Base-by-base conservation (phyloP, 140 eudicot genomes). In the Cichorium intybus region DNA sequence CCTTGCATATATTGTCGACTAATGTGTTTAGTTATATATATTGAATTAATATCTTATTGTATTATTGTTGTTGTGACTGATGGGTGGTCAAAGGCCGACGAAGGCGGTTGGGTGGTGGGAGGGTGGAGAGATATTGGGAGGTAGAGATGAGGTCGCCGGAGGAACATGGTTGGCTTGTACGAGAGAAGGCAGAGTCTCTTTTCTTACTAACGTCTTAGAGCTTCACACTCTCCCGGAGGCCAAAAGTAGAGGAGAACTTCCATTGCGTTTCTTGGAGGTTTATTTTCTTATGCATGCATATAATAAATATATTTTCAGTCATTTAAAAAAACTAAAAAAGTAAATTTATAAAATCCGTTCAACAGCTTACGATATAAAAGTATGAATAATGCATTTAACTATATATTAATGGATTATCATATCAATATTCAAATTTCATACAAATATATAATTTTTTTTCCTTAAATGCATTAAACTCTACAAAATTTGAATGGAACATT, bases 131-230 rank as follows among this genome's bases (percentile, higher is more conserved):
- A 86, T 89, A 55, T 6, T 89, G 41, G 95, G 92, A 47, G 97
- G 97, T 24, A 66, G 80, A 67, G 97, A 89, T 15, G 92, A 84
- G 66, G 85, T 83, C 0, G 97, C 80, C 0, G 95, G 97, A 24
- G 97, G 97, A 37, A 89, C 95, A 7, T 89, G 95, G 97, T 52
- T 89, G 62, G 97, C 95, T 7, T 86, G 89, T 47, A 78, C 91
- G 7, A 77, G 77, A 26, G 47, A 73, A 4, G 97, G 95, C 3
- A 66, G 81, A 74, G 69, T 90, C 52, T 82, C 97, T 3, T 90
- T 90, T 54, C 70, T 90, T 22, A 90, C 97, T 0, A 90, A 90
- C 73, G 93, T 90, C 3, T 60, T 81, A 70, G 97, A 90, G 73
- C 80, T 83, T 62, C 85, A 90, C 55, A 67, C 89, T 24, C 82